Evolutionary conservation across 495 filamentous ascomycete genomes (phyloP).

Genomic region (Podospora australis): DNA sequence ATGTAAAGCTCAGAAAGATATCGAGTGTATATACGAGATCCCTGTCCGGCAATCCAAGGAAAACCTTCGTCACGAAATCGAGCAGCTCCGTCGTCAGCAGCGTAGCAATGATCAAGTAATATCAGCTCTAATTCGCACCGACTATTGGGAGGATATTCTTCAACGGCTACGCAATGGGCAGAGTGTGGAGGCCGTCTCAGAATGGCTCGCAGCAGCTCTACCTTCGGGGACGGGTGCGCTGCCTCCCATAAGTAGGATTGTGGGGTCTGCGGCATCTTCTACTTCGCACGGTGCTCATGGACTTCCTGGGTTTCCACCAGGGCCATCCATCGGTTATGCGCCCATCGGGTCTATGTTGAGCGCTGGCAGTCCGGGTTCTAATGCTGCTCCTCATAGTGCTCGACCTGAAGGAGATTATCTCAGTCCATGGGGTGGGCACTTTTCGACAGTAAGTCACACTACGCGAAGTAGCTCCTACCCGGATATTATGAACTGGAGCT

Average conservation of each 20-base stretch:
- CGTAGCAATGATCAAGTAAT: constrained; percentile 41
- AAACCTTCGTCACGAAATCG: constrained; percentile 45
- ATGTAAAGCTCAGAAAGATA: constrained; percentile 41
- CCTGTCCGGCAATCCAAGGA: constrained; percentile 51
- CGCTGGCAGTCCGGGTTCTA: constrained; percentile 15
- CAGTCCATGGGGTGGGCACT: constrained; percentile 35
- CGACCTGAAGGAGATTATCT: constrained; percentile 32
- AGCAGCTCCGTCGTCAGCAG: constrained; percentile 41
- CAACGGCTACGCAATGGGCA: constrained; percentile 41
- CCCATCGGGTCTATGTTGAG: constrained; percentile 3
- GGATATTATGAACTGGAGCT: constrained; percentile 33
- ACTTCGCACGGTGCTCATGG: background rate
- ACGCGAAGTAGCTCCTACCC: constrained; percentile 34
- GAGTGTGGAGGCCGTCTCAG: constrained; percentile 42
- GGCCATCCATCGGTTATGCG: constrained; percentile 7
- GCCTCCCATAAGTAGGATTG: constrained; percentile 11
- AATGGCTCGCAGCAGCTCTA: constrained; percentile 35
- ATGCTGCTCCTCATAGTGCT: constrained; percentile 11
- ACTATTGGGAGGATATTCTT: constrained; percentile 43
- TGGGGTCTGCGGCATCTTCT: background rate
- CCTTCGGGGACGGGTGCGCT: constrained; percentile 13
- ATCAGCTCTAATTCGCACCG: constrained; percentile 36
- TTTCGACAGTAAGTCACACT: constrained; percentile 34
- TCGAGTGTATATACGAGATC: constrained; percentile 47
- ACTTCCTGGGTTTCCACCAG: constrained; percentile 5